Conservation (phyloP, 805 yeast species). For the Cyberlindnera nakhonratchasimensis region DNA sequence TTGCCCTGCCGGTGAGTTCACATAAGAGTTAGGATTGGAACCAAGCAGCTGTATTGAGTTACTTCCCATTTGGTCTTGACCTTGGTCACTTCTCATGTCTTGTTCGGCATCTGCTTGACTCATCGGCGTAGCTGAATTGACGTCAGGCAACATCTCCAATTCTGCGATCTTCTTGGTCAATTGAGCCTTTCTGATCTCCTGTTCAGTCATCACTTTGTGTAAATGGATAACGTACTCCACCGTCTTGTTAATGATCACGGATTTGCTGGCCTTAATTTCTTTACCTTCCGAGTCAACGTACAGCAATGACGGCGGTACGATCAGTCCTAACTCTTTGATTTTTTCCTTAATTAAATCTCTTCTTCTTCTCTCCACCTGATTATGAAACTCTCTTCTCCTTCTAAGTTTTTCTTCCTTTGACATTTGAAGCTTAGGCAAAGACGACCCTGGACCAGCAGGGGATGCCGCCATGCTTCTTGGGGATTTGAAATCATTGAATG, state of each 20-base stretch:
- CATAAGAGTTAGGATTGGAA: constrained; percentile 12
- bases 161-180: constrained; percentile 39
- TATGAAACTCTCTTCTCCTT: constrained; percentile 84
- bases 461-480: constrained; percentile 31
- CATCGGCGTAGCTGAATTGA: constrained; percentile 9
- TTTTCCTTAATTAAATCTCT: constrained; percentile 88
- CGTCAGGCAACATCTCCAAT: constrained; percentile 28
- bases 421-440: constrained; percentile 32
- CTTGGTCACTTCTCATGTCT: constrained; percentile 1
- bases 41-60: background rate
- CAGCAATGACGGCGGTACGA: constrained; percentile 75
- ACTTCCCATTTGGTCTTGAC: background rate
- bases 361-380: constrained; percentile 90
- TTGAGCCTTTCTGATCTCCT: constrained; percentile 44
- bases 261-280: constrained; percentile 80
- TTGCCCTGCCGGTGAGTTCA: constrained; percentile 12
- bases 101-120: constrained; percentile 6
- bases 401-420: constrained; percentile 68
- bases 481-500: constrained; percentile 29
- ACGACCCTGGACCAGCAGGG: constrained; percentile 27
- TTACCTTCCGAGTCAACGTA: constrained; percentile 41
- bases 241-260: constrained; percentile 68
- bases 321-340: constrained; percentile 74
- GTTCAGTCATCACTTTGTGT: constrained; percentile 55
- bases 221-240: constrained; percentile 77